A percentile compares a stretch with the other conserved stretches of the same genome.
phyloP scores from a whole-genome alignment of 768 basidiomycete genomes.

The Pulveroboletus ravenelii region DNA sequence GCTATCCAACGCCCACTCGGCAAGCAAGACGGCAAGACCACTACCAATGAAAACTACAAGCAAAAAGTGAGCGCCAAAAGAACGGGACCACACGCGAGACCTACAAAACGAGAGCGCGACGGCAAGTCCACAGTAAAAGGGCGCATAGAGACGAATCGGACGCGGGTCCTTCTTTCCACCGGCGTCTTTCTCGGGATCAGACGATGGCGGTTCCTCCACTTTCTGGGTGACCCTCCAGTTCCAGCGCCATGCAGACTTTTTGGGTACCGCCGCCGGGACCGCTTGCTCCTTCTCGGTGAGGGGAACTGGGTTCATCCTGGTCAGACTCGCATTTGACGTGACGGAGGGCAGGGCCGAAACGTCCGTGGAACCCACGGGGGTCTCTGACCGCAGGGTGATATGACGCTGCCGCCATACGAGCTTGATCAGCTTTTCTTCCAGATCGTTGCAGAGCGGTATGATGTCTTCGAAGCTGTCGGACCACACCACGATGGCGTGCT shows the following conservation, averaged over 20 bases:
- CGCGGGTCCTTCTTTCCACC: slow-evolving; percentile 28
- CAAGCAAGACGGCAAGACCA: slow-evolving; percentile 53
- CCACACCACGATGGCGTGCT: slow-evolving; percentile 79
- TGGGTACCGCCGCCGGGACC: neutral
- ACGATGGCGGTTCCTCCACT: slow-evolving; percentile 6
- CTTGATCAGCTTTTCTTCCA: slow-evolving; percentile 75
- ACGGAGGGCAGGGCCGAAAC: slow-evolving; percentile 43
- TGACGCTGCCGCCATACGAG: slow-evolving; percentile 64
- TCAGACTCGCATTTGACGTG: slow-evolving; percentile 50
- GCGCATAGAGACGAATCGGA: slow-evolving; percentile 63
- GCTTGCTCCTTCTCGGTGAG: slow-evolving; percentile 17
- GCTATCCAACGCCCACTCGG: slow-evolving; percentile 65
- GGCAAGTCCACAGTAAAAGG: slow-evolving; percentile 66
- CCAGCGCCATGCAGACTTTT: slow-evolving; percentile 31
- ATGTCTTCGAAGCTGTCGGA: slow-evolving; percentile 77
- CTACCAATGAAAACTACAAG: slow-evolving; percentile 66
- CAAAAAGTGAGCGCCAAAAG: no score
- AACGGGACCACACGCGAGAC: slow-evolving; percentile 16
- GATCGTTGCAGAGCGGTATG: slow-evolving; percentile 63
- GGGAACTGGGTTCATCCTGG: slow-evolving; percentile 10
- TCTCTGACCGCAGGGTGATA: slow-evolving; percentile 5
- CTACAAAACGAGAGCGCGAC: slow-evolving; percentile 59
- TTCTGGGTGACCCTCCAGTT: slow-evolving; percentile 41
- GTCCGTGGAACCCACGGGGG: slow-evolving; percentile 23
- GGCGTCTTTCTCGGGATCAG: slow-evolving; percentile 49